Conservation (phyloP, 2,329 filamentous ascomycete genomes). For the Fusarium marasasianum region DNA sequence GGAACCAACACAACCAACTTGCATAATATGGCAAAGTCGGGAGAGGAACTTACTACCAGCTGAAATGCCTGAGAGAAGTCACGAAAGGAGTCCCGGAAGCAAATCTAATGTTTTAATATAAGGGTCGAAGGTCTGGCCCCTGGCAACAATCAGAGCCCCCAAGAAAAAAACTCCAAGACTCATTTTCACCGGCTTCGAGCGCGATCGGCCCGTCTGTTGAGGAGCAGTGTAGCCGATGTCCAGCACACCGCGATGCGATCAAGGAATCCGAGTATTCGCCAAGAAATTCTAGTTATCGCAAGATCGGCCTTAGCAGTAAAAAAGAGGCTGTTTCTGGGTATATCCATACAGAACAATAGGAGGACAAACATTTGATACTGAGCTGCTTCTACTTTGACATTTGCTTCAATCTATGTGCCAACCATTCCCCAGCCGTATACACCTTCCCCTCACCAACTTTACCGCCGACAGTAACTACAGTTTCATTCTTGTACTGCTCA, state of each 20-base stretch:
- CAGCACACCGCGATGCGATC: not conserved
- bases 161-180: not conserved
- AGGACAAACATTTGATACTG: not conserved
- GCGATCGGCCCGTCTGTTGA: not conserved
- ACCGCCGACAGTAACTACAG: not conserved
- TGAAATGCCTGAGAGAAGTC: not conserved
- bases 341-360: fast-evolving
- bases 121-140: fast-evolving
- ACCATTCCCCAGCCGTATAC: not conserved
- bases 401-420: not conserved
- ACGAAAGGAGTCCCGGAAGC: not conserved
- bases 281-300: not conserved
- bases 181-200: not conserved
- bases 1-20: not conserved
- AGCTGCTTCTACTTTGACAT: not conserved
- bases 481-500: not conserved
- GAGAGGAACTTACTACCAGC: not conserved
- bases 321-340: not conserved
- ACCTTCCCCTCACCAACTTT: not conserved
- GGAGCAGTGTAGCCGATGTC: not conserved
- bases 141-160: not conserved
- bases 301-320: not conserved
- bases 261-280: not conserved
- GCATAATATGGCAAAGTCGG: not conserved
- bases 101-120: not conserved